Evolutionary conservation across 371 early-diverging fungal genomes (phyloP), one percentile per base, ranked within the genome.

Genomic region (Syncephalis plumigaleata): DNA sequence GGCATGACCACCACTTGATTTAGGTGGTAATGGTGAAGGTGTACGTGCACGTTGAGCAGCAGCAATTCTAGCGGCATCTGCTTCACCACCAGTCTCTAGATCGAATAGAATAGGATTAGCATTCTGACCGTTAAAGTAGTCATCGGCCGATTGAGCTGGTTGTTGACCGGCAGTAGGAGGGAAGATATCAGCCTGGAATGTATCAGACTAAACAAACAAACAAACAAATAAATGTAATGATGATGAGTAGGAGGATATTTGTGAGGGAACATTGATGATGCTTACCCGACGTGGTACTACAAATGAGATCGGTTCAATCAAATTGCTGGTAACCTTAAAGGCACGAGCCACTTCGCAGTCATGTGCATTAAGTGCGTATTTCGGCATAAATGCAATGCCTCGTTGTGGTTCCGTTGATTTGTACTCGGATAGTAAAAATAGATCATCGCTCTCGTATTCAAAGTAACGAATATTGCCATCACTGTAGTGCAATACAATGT

Each of bases 391-490:
- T 27, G 72, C 81, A 59, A 97, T 70, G 42, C 97, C 98, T 55
- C 97, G 85, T 60, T 91, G 91, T 48, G 95, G 92, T 21, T 90
- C 91, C 20, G 73, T 61, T 22, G 93, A 87, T 55, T 87, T 75
- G 68, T 75, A 90, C 59, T 91, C 91, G 45, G 87, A 77, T 24
- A 97, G 61, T 45, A 57, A 63, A 69, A 73, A 79, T 51, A 96
- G 56, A 39, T 71, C 77, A 52, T 83, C 82, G 56, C 84, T 81
- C 44, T 87, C 92, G 44, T 79, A 90, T 66, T 97, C 98, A 61
- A 81, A 97, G 72, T 96, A 96, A 37, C 93, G 81, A 59, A 97
- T 94, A 64, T 90, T 95, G 42, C 94, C 94, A 61, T 97, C 98
- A 58, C 98, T 88, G 54, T 37, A 37, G 18, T n/a, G n/a, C n/a